These are phyloP conservation scores for Colletotrichum salicis DNA, from an alignment of 2,329 filamentous ascomycete genomes.

Conservation along the genomic window DNA sequence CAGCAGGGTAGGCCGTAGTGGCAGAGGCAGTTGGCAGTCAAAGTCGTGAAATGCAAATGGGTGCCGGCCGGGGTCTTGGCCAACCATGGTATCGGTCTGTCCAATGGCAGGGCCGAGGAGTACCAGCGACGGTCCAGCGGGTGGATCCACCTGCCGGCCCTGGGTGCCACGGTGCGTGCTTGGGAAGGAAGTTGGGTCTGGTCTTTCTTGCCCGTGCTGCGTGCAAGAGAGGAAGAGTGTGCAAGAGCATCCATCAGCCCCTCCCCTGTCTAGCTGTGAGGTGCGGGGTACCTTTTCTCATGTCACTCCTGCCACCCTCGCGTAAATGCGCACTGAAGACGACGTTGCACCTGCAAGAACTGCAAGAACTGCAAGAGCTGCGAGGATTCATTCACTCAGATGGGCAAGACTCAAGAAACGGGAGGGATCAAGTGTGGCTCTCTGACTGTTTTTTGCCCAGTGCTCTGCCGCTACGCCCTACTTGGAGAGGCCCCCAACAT, in stretches of 20 bases:
- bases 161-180: background rate
- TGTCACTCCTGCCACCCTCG: constrained; percentile 5
- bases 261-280: constrained; percentile 13
- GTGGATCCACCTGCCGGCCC: constrained; percentile 12
- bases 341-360: constrained; percentile 10
- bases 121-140: constrained; percentile 13
- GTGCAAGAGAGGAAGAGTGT: too few relatives aligned
- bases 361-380: background rate
- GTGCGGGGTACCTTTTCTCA: constrained; percentile 30
- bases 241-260: constrained; percentile 8
- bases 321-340: background rate
- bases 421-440: background rate
- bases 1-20: constrained; percentile 4
- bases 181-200: background rate
- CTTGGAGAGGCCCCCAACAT: background rate
- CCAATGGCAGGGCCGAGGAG: constrained; percentile 12
- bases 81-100: constrained; percentile 28
- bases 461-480: background rate
- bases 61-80: constrained; percentile 21
- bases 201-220: constrained; percentile 15
- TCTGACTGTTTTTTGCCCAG: background rate
- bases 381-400: too few relatives aligned
- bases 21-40: constrained; percentile 9
- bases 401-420: background rate
- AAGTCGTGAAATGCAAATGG: constrained; percentile 26